phyloP scores from a whole-genome alignment of 345 rosid species.

The Mallotus nudiflorus region DNA sequence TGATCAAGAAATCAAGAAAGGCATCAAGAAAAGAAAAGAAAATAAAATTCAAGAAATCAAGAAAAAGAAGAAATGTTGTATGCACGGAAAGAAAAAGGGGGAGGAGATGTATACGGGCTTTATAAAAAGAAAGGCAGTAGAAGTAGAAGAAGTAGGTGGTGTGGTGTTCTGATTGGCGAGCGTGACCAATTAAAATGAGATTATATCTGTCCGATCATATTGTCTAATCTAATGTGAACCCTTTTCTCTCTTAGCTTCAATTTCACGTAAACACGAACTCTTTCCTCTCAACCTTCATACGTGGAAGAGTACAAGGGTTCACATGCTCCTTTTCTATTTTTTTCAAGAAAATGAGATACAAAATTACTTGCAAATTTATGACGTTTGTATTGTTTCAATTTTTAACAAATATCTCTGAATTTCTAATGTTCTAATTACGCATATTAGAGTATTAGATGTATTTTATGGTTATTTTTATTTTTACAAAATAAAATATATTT shows the following conservation, averaged over 20 bases:
- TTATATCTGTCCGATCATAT: too few relatives aligned
- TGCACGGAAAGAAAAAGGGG: too few relatives aligned
- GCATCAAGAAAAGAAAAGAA: background rate
- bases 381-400: too few relatives aligned
- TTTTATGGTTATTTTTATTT: background rate
- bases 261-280: background rate
- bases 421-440: too few relatives aligned
- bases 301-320: background rate
- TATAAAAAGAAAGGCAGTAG: background rate
- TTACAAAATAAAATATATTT: too few relatives aligned
- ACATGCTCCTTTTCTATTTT: background rate
- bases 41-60: too few relatives aligned
- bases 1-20: background rate
- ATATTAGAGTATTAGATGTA: too few relatives aligned
- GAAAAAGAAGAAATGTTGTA: too few relatives aligned
- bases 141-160: background rate
- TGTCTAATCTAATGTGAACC: background rate
- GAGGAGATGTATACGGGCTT: background rate
- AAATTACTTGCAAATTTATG: too few relatives aligned
- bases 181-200: background rate
- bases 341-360: too few relatives aligned
- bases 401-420: too few relatives aligned
- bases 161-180: slow-evolving; percentile 8
- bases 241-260: background rate
- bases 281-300: background rate